Conservation (phyloP, 2,329 filamentous ascomycete species). For the Penicillium oxalicum region DNA sequence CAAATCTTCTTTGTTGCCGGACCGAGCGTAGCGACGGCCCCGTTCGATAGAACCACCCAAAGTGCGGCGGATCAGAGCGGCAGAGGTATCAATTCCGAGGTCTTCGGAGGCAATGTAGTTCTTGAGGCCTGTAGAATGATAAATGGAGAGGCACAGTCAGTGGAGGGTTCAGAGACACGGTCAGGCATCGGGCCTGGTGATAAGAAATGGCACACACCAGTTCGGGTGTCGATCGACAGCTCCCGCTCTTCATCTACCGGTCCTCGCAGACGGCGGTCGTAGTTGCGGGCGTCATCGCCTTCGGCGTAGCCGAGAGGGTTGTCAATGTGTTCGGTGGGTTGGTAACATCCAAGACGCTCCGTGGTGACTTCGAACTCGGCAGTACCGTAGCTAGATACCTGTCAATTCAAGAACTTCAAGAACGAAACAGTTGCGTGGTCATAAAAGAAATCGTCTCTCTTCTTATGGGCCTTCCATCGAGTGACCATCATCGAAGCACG, state of each 20-base stretch:
- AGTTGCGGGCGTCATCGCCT: constrained; percentile 75
- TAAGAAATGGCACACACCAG: constrained; percentile 43
- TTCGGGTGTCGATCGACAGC: constrained; percentile 67
- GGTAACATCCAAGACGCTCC: constrained; percentile 72
- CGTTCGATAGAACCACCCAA: constrained; percentile 70
- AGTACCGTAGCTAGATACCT: constrained; percentile 49
- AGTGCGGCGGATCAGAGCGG: constrained; percentile 66
- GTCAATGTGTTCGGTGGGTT: constrained; percentile 78
- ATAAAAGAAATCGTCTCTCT: neutral
- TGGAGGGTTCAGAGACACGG: no score
- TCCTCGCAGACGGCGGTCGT: constrained; percentile 72
- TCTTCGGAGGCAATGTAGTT: constrained; percentile 90
- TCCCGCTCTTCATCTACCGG: constrained; percentile 74
- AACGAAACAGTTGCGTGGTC: no score
- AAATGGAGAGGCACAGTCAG: no score
- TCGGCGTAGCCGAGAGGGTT: constrained; percentile 79
- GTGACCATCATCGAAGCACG: constrained; percentile 2
- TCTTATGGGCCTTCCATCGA: no score
- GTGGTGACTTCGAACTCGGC: constrained; percentile 80
- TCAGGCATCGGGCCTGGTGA: no score
- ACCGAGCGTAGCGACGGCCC: constrained; percentile 65
- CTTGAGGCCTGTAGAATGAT: constrained; percentile 55
- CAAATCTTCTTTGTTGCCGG: constrained; percentile 66
- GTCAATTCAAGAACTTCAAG: no score
- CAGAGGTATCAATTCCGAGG: constrained; percentile 72